Evolutionary conservation across 805 yeast species (phyloP).

Genomic region (Millerago galiae): DNA sequence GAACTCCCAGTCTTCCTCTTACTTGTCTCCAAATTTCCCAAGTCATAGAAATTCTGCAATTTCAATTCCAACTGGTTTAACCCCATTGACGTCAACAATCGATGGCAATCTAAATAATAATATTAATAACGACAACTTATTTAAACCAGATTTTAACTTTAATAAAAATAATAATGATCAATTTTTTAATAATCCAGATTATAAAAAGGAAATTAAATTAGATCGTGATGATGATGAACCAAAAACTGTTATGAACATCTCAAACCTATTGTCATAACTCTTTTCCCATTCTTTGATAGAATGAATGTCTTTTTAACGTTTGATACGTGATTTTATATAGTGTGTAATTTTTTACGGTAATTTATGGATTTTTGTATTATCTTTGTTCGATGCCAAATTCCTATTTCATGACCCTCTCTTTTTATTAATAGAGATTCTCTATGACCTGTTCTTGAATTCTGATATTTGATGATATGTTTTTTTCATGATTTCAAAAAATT

Average conservation of each 20-base stretch:
- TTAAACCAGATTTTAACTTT: conserved; percentile 4
- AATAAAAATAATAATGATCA: not conserved
- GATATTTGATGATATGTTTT: no score
- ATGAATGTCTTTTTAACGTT: no score
- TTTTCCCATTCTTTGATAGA: no score
- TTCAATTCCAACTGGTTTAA: conserved; percentile 18
- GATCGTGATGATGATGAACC: conserved; percentile 4
- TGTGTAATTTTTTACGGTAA: no score
- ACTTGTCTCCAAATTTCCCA: conserved; percentile 19
- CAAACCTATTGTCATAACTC: conserved; percentile 8
- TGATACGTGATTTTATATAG: no score
- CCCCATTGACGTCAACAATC: conserved; percentile 11
- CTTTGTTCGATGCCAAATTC: no score
- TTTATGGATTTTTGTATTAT: no score
- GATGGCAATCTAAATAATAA: no score
- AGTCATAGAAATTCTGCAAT: conserved; percentile 18
- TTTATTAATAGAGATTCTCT: no score
- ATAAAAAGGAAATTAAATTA: not conserved
- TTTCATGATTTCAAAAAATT: no score
- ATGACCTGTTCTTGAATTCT: no score
- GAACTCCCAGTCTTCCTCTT: conserved; percentile 15
- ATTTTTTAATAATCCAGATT: not conserved
- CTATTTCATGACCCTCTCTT: no score
- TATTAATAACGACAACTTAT: not conserved
- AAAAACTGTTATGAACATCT: conserved; percentile 11